Evolutionary conservation across 2,329 filamentous ascomycete species (phyloP).

Genomic region (Verticillium nubilum): DNA sequence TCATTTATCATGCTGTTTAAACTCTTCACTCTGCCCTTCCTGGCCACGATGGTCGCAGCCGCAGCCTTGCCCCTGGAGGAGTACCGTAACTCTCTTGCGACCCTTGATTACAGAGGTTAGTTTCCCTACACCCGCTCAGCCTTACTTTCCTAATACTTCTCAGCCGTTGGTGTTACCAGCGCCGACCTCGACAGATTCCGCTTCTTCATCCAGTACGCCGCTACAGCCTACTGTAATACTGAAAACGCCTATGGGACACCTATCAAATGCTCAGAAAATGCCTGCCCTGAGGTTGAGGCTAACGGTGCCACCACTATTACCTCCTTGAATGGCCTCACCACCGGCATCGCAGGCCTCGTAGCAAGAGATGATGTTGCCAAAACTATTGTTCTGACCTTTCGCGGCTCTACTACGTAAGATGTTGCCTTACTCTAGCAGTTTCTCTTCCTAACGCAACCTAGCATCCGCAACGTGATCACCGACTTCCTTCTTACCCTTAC

Average conservation of each 20-base stretch:
- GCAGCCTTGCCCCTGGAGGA: slow-evolving; percentile 4
- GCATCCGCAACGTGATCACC: slow-evolving; percentile 55
- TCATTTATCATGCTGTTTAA: slow-evolving; percentile 13
- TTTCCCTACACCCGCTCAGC: background rate
- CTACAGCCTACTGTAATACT: slow-evolving; percentile 49
- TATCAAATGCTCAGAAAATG: slow-evolving; percentile 35
- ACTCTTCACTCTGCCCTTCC: slow-evolving; percentile 8
- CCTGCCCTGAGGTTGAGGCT: slow-evolving; percentile 37
- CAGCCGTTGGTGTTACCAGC: slow-evolving; percentile 17
- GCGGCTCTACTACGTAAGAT: slow-evolving; percentile 44
- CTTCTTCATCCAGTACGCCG: slow-evolving; percentile 47
- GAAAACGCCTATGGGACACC: slow-evolving; percentile 27
- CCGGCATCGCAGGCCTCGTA: slow-evolving; percentile 46
- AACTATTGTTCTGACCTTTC: slow-evolving; percentile 55
- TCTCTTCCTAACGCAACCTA: background rate
- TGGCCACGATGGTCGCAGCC: slow-evolving; percentile 9
- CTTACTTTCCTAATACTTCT: background rate
- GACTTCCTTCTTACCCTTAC: slow-evolving; percentile 33
- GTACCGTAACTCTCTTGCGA: slow-evolving; percentile 3
- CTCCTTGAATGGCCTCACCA: slow-evolving; percentile 31
- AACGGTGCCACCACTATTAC: slow-evolving; percentile 37
- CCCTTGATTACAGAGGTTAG: slow-evolving; percentile 28
- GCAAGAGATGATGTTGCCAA: slow-evolving; percentile 40
- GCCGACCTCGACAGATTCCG: slow-evolving; percentile 32
- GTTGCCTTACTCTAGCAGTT: background rate